Base-by-base conservation (phyloP, 1,139 yeast genomes). In the Yamadazyma diddensiae region DNA sequence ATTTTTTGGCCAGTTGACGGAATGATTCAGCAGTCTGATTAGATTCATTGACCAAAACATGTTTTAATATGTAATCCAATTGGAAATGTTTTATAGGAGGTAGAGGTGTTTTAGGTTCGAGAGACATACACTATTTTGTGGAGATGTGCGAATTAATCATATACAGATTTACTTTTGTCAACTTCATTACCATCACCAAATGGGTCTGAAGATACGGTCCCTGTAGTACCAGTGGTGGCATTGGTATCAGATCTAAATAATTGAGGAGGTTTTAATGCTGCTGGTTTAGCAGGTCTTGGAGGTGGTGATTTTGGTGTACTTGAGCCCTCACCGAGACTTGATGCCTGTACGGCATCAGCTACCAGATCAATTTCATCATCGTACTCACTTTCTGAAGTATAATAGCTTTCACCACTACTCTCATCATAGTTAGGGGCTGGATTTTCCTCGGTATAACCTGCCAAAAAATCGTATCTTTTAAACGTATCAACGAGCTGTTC, bases 401-500 rank as follows among this genome's bases (percentile, higher is more conserved):
- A 75, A 33, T 71, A 70, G 41, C 81, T 69, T 24, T 54, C 62
- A 10, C 52, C 57, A 19, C 51, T 50, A 20, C 52, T 58, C 14
- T 57, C 65, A 24, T 54, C 60, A 31, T 55, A 55, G 21, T 45
- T 39, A 7, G 69, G 70, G 1, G 69, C 68, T 0, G 70, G 67
- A 29, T 59, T 62, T 3, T 50, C 59, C 2, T 43, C 58, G 2
- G 62, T 48, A 36, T 61, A 61, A 2, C 75, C 74, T 25, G 70
- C 58, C 35, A 59, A 53, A 2, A 44, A 35, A 42, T 90, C 95
- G 53, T 79, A 88, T 39, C 67, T 60, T 47, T 80, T 77, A 49
- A 92, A 70, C 0, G 88, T 81, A 4, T 65, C 65, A 8, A 92
- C 94, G 42, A 92, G 70, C 50, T 83, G 90, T 49, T 92, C 98